These are phyloP conservation scores for Sclerotinia subarctica DNA, from an alignment of 2,329 filamentous ascomycete genomes.

Conservation along the genomic window DNA sequence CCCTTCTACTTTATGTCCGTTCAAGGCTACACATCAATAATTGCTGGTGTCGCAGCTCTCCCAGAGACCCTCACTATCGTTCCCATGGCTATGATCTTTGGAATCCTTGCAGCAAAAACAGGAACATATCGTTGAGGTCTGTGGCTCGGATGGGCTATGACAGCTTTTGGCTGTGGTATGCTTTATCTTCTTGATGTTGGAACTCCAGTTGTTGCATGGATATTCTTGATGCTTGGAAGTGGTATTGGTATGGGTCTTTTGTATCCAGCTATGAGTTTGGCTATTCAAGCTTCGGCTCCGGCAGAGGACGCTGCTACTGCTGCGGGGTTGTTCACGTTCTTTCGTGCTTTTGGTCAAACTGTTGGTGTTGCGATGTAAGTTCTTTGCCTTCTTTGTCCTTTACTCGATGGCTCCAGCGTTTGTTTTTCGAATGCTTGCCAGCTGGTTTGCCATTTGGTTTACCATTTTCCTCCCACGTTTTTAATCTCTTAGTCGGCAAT, in stretches of 20 bases:
- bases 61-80: conserved; percentile 61
- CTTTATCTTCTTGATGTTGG: conserved; percentile 47
- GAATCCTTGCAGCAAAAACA: conserved; percentile 52
- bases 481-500: fast-evolving
- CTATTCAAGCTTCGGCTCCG: conserved; percentile 59
- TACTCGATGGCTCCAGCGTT: background rate
- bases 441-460: no score
- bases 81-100: conserved; percentile 51
- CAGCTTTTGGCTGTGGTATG: conserved; percentile 55
- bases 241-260: conserved; percentile 55
- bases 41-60: conserved; percentile 54
- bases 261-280: conserved; percentile 58
- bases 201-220: conserved; percentile 52
- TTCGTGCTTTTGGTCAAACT: conserved; percentile 54
- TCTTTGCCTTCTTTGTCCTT: background rate
- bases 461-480: background rate
- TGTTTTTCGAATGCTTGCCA: background rate
- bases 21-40: conserved; percentile 49
- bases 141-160: conserved; percentile 58
- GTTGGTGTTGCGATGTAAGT: conserved; percentile 42
- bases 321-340: conserved; percentile 63
- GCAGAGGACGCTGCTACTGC: conserved; percentile 56
- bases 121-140: conserved; percentile 50
- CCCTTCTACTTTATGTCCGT: conserved; percentile 49
- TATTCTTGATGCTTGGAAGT: conserved; percentile 58